phyloP scores from a whole-genome alignment of 2,329 filamentous ascomycete genomes.

The Calonectria henricotiae region DNA sequence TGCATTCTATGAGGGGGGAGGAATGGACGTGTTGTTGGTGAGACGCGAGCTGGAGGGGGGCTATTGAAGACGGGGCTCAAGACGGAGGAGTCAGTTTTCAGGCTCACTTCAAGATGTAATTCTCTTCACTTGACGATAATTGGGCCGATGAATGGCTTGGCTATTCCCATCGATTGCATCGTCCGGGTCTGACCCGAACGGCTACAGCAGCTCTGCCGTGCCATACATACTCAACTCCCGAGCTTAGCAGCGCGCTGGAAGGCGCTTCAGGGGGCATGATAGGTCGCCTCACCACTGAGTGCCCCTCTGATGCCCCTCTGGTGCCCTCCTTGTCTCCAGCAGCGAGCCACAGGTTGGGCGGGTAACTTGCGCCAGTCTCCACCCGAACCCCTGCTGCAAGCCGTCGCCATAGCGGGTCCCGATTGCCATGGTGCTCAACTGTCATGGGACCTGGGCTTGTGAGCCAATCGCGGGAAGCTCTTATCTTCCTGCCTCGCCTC shows the following conservation, averaged over 20 bases:
- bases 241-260: not conserved
- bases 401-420: conserved; percentile 45
- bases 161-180: not conserved
- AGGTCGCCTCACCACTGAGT: conserved; percentile 5
- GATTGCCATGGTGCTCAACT: conserved; percentile 39
- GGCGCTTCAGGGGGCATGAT: not conserved
- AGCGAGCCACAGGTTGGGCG: conserved; percentile 6
- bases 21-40: not conserved
- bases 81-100: not conserved
- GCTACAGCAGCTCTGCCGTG: not conserved
- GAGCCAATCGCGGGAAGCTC: conserved; percentile 40
- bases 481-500: conserved; percentile 36
- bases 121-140: not conserved
- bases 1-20: not conserved
- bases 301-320: not conserved
- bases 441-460: conserved; percentile 35
- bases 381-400: conserved; percentile 26
- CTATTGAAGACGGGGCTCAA: not conserved
- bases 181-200: not conserved
- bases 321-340: not conserved
- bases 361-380: conserved; percentile 9
- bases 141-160: no score
- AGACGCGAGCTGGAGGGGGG: not conserved
- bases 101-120: not conserved
- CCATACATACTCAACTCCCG: not conserved